Evolutionary conservation across 2,329 filamentous ascomycete genomes (phyloP), one percentile per base, ranked within the genome.

Genomic region (Colletotrichum tropicale): DNA sequence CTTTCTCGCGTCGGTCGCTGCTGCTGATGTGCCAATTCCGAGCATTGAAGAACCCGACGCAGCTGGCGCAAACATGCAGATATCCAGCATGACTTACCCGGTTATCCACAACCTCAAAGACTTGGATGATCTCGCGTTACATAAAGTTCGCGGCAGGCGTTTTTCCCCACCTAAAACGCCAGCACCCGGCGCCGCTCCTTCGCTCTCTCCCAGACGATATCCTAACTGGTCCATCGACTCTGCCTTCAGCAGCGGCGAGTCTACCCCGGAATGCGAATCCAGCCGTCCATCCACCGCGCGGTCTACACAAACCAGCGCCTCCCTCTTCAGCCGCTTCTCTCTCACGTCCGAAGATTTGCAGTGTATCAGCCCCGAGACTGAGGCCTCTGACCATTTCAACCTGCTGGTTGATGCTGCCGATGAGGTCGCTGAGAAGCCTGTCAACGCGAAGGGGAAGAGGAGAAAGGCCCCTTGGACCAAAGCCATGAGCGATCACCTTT

Each of bases 1-100:
- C 66, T 93, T 93, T 80, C 88, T 93, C n/a, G 91, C 91, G 4
- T 93, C 91, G 6, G 92, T 93, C 73, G 91, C 91, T 60, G 91
- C 91, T 21, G 92, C 91, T 76, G 92, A 93, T 80, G 85, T 92
- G 6, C 91, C 91, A 28, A 89, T 93, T 67, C 92, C 91, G 16
- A 93, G 91, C 81, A 92, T 93, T 71, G 92, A 93, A 82, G 86
- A 90, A 76, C 88, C 90, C 66, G 85, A 87, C 55, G 82, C 84
- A 28, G 24, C 74, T 36, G 79, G 84, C 52, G 66, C 78, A 68
- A 86, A 89, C 78, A 85, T 87, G 78, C 85, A 87, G 56, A 88
- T 88, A 86, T 80, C 83, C 43, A 84, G 85, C 75, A 80, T 81
- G 48, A 74, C 81, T 30, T 83, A 82, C 68, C 80, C 83, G 8